Percentiles rank a stretch among this genome's conserved stretches.
These are phyloP conservation scores for Eucalyptus pumila DNA, from an alignment of 345 rosid genomes.

Conservation along the genomic window DNA sequence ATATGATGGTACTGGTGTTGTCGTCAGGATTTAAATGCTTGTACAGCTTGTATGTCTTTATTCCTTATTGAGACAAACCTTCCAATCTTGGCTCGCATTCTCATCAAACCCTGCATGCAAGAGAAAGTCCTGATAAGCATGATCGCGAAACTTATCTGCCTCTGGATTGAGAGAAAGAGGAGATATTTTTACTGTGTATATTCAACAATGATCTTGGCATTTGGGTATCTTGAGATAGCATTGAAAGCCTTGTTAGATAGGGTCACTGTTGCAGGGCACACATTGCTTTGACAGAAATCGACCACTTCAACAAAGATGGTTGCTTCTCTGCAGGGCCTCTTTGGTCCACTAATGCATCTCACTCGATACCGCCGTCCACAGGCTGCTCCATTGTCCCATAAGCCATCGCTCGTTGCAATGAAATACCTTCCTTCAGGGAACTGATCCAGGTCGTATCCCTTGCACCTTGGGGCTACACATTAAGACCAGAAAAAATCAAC, in stretches of 20 bases:
- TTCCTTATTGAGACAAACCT: background rate
- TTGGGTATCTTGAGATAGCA: slow-evolving; percentile 7
- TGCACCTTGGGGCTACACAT: slow-evolving; percentile 10
- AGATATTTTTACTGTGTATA: slow-evolving; percentile 5
- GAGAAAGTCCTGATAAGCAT: background rate
- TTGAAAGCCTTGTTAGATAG: slow-evolving; percentile 10
- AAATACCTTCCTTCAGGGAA: slow-evolving; percentile 9
- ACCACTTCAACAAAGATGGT: slow-evolving; percentile 8
- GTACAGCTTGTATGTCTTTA: background rate
- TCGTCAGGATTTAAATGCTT: background rate
- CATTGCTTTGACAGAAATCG: slow-evolving; percentile 4
- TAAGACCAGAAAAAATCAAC: background rate
- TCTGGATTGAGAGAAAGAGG: background rate
- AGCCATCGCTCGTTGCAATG: slow-evolving; percentile 13
- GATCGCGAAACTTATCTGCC: background rate
- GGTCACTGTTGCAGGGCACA: slow-evolving; percentile 4
- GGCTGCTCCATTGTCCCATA: slow-evolving; percentile 27
- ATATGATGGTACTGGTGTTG: background rate
- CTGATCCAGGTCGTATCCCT: background rate
- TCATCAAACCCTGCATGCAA: background rate
- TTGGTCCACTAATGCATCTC: slow-evolving; percentile 19
- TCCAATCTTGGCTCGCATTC: background rate
- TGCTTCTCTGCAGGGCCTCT: slow-evolving; percentile 10
- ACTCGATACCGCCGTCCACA: slow-evolving; percentile 8
- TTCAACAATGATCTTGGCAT: slow-evolving; percentile 12